These are phyloP conservation scores for Cyclocybe cylindracea DNA, from an alignment of 768 basidiomycete genomes.

Conservation along the genomic window DNA sequence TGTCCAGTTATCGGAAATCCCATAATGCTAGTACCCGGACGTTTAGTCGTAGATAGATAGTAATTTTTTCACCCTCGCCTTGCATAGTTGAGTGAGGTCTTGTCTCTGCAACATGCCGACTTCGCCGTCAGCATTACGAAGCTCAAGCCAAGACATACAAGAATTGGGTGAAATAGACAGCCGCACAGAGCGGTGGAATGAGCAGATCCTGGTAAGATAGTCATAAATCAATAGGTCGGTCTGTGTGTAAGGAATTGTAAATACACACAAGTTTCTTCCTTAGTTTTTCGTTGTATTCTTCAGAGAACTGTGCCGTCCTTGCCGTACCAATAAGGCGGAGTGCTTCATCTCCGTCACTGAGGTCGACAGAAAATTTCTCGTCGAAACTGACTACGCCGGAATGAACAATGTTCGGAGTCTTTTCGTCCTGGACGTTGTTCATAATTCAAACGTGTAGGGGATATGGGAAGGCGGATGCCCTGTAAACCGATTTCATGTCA, in stretches of 20 bases:
- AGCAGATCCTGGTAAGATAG: slow-evolving; percentile 18
- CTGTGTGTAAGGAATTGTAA: background rate
- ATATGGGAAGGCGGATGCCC: background rate
- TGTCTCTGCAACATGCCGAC: slow-evolving; percentile 45
- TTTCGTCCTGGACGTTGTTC: slow-evolving; percentile 16
- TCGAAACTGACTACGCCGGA: slow-evolving; percentile 18
- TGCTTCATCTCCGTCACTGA: slow-evolving; percentile 57
- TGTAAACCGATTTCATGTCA: too few species aligned
- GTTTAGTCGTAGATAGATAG: too few species aligned
- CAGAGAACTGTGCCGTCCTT: slow-evolving; percentile 51
- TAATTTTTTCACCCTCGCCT: slow-evolving; percentile 33
- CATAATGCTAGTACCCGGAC: slow-evolving; percentile 48
- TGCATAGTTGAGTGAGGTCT: slow-evolving; percentile 72
- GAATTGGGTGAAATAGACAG: slow-evolving; percentile 71
- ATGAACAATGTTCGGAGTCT: slow-evolving; percentile 11
- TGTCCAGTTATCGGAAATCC: slow-evolving; percentile 64
- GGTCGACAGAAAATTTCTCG: slow-evolving; percentile 42
- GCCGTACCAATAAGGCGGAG: slow-evolving; percentile 58
- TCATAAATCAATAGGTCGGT: background rate
- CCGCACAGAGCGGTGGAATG: slow-evolving; percentile 35
- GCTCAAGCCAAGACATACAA: slow-evolving; percentile 37
- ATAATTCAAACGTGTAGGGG: slow-evolving; percentile 10
- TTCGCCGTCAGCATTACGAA: background rate
- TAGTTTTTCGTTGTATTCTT: slow-evolving; percentile 59
- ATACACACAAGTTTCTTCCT: slow-evolving; percentile 56